Evolutionary conservation across 2,329 filamentous ascomycete genomes (phyloP), one percentile per base, ranked within the genome.

Genomic region (Xylariaceae sp.): DNA sequence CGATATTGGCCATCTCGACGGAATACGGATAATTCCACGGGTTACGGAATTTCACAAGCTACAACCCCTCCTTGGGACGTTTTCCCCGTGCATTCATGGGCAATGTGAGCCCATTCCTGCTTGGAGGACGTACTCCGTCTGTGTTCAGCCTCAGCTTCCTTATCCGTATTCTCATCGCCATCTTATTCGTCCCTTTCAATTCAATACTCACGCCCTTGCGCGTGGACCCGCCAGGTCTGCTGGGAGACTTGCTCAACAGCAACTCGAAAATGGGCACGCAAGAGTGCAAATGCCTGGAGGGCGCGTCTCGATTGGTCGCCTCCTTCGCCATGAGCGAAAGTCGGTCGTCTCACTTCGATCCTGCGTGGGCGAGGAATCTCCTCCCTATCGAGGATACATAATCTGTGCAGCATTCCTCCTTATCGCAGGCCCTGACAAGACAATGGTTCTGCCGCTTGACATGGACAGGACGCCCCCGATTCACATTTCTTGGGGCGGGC

Each of bases 351-450:
- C 11, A 42, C 37, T 42, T 42, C 11, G 1, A 8, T 42, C 8
- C 11, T 13, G 11, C 3, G 37, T 42, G 11, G 9, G 11, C 3
- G 37, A 42, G 8, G 37, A 42, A 9, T 42, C 37, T 42, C 37
- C 8, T 42, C 37, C 37, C 37, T 42, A 42, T 42, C 37, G 37
- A 42, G 9, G 37, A 4, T 30, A 13, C 37, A 42, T 42, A 42
- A 42, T 42, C 37, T 42, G 37, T 42, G 56, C 18, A 53, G 54
- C 49, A 55, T 50, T 50, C 49, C 49, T 30, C 11, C 11, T 52
- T 35, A 44, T 44, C 39, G 42, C n/a, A 55, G 8, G 57, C 56
- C 51, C 62, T 63, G 59, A 59, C 54, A n/a, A 53, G 51, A 42
- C 51, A 35, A 35, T 47, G 10, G 18, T 30, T 39, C 8, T 17